phyloP scores from a whole-genome alignment of 805 yeast species.

The Pichia sporocuriosa region DNA sequence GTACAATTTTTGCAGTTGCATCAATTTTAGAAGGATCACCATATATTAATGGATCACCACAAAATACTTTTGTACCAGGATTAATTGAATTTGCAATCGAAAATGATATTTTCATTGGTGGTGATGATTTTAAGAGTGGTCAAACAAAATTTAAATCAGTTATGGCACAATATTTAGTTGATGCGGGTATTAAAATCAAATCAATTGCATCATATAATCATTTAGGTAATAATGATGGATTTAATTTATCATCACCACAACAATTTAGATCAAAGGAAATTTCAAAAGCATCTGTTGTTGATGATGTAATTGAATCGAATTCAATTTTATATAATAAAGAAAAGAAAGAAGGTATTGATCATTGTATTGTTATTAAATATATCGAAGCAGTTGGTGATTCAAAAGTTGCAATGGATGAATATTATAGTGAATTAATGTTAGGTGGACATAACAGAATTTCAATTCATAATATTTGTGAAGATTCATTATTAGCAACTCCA shows the following conservation, averaged over 20 bases:
- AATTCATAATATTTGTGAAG: conserved; percentile 94
- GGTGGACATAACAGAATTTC: conserved; percentile 96
- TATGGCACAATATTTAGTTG: conserved; percentile 89
- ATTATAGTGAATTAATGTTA: conserved; percentile 92
- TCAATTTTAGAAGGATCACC: conserved; percentile 82
- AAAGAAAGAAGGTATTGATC: conserved; percentile 74
- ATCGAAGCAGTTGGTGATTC: conserved; percentile 93
- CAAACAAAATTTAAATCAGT: conserved; percentile 96
- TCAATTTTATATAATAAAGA: conserved; percentile 76
- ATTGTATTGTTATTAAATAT: conserved; percentile 92
- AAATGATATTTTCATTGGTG: conserved; percentile 75
- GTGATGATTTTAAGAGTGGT: conserved; percentile 96
- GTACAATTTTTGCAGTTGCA: conserved; percentile 92
- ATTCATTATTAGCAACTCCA: conserved; percentile 90
- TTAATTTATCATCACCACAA: conserved; percentile 80
- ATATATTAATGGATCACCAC: conserved; percentile 95
- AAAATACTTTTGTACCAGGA: conserved; percentile 96
- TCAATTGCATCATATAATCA: conserved; percentile 96
- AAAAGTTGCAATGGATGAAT: conserved; percentile 98
- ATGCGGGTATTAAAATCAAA: conserved; percentile 93
- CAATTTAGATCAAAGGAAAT: conserved; percentile 96
- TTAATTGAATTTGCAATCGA: conserved; percentile 82
- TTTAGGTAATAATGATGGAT: conserved; percentile 94
- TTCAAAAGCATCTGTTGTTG: conserved; percentile 87
- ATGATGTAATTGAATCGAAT: conserved; percentile 87